Evolutionary conservation across 106 monocot species (phyloP), one percentile per base, ranked within the genome.

Genomic region (Phalaenopsis aphrodite): DNA sequence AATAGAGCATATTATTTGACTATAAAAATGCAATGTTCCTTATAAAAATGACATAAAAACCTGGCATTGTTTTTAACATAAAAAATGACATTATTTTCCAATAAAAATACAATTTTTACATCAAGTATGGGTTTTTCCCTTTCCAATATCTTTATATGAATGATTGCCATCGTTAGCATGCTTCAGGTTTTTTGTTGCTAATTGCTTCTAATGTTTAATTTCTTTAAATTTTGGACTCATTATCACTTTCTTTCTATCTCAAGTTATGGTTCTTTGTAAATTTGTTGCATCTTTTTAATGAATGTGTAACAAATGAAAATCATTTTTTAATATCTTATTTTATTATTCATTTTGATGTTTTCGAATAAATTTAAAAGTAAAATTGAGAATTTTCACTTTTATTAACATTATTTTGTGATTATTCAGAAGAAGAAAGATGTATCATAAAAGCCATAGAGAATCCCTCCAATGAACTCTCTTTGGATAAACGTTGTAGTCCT

Each of bases 361-460:
- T 49, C 17, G 19, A 12, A 74, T 45, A 7, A 74, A 43, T 74
- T 42, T 45, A 43, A 42, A 45, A 74, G 43, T 42, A 74, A 74
- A 74, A 8, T 39, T 39, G 38, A 14, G 69, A 69, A 36, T 69
- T 41, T 4, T 4, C 24, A 4, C 37, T 24, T 42, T 45, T 74
- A 19, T n/a, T 74, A 74, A 74, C 8, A 2, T 18, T 18, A 74
- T 74, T 16, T 18, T 74, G 43, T 74, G 74, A 49, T 48, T 30
- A 49, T 76, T 76, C 76, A 76, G 49, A 23, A 76, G 47, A 76
- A 30, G 76, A 47, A 76, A 76, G 30, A 11, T 17, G 18, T 42
- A 30, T 19, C 49, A 30, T 42, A 49, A 42, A 76, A 76, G 76
- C n/a, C 11, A 49, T 14, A 30, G 24, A 76, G 10, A 76, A 15